Percentiles rank a stretch among this genome's conserved stretches.
These are phyloP conservation scores for Lecanosticta acicola DNA, from an alignment of 2,329 filamentous ascomycete species.

Conservation along the genomic window DNA sequence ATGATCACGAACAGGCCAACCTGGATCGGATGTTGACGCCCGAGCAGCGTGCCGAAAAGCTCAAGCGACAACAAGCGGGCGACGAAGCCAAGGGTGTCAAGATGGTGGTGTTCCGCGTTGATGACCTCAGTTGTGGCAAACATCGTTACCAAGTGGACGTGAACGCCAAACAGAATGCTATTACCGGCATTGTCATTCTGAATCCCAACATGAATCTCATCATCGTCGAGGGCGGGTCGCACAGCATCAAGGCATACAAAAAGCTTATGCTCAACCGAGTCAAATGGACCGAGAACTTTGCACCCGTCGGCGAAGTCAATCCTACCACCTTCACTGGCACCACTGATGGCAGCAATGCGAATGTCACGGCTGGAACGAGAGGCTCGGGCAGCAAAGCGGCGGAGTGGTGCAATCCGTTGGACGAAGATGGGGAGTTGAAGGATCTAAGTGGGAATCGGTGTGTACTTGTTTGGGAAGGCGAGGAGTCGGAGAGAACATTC, in stretches of 20 bases:
- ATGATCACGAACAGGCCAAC: conserved; percentile 72
- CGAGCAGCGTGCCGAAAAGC: conserved; percentile 79
- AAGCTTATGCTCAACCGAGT: conserved; percentile 92
- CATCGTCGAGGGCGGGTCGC: conserved; percentile 82
- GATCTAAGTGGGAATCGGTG: conserved; percentile 80
- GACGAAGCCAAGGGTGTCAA: conserved; percentile 83
- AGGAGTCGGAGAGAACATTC: conserved; percentile 73
- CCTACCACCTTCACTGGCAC: conserved; percentile 29
- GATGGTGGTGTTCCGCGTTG: conserved; percentile 82
- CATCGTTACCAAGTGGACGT: conserved; percentile 89
- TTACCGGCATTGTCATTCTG: conserved; percentile 88
- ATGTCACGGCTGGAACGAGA: conserved; percentile 17
- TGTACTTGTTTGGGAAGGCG: conserved; percentile 81
- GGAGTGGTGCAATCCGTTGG: conserved; percentile 71
- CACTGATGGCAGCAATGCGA: conserved; percentile 19
- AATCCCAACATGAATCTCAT: conserved; percentile 84
- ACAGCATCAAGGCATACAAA: conserved; percentile 77
- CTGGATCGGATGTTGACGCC: conserved; percentile 82
- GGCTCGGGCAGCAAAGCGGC: conserved; percentile 54
- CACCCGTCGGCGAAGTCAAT: conserved; percentile 46
- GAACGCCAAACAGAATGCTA: conserved; percentile 81
- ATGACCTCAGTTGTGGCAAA: conserved; percentile 80
- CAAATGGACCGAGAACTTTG: conserved; percentile 86
- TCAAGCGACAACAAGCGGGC: conserved; percentile 73
- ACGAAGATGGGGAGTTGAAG: conserved; percentile 71